Base-by-base conservation (phyloP, 2,329 filamentous ascomycete genomes). In the Xylaria sp. region DNA sequence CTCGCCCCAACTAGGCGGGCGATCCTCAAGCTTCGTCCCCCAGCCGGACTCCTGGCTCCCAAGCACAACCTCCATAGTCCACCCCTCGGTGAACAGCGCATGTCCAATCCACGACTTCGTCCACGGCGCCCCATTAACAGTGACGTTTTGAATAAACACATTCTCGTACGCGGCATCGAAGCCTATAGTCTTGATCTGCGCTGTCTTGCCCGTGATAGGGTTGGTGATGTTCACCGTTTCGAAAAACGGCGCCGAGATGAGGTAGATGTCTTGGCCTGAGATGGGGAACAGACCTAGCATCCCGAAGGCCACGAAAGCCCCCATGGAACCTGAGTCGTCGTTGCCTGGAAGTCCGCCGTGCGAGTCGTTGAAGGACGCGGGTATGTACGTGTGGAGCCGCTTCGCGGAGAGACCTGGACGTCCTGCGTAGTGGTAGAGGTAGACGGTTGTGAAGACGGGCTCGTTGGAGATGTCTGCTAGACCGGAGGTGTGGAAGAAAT, bases 311-410 rank as follows among this genome's bases (percentile, higher is more conserved):
- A 85, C 82, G 64, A 90, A 91, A 0, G 84, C 84, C 2, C 87
- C 88, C 88, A 91, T 90, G 2, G 88, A 87, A 0, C 89, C 89
- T 18, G 83, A 85, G 74, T 91, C 88, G 54, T 90, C 89, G 72
- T 91, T 91, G 0, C 89, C 89, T 0, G 89, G 87, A 21, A 91
- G 84, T 0, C 89, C 89, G 3, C 79, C 79, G 1, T 84, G 69
- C 0, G 85, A 84, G 10, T 84, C 82, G 78, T 89, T 89, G 81
- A 91, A 91, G 42, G 85, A 82, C 0, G 83, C 82, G 0, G 88
- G 88, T 60, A 91, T 89, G 72, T 90, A 90, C 60, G 80, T 84
- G 69, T 90, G 88, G 0, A 85, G 81, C n/a, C 85, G 84, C 60
- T 79, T 76, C 0, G 82, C 78, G 0, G 82, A 84, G 0, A 84